Conservation (phyloP, 1,284 basidiomycete genomes). For the Agaricales sp. region DNA sequence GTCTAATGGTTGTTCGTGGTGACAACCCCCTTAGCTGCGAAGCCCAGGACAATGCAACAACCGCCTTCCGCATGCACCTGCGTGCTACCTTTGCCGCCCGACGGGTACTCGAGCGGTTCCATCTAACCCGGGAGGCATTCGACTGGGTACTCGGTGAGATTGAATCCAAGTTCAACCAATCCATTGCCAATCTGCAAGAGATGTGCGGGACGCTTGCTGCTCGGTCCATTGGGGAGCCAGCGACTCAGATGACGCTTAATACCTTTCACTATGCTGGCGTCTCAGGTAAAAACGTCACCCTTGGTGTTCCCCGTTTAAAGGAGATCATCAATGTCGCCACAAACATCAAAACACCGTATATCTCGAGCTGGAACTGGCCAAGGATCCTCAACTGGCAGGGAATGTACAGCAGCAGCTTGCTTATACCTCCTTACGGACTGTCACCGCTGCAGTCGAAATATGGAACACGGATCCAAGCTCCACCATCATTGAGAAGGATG, state of each 20-base stretch:
- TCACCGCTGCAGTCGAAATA: slow-evolving; percentile 94
- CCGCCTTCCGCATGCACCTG: slow-evolving; percentile 94
- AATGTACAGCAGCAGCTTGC: slow-evolving; percentile 88
- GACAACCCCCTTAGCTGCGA: slow-evolving; percentile 66
- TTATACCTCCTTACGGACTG: slow-evolving; percentile 89
- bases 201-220: too few species aligned
- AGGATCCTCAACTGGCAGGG: too few species aligned
- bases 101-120: slow-evolving; percentile 81
- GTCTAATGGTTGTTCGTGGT: slow-evolving; percentile 82
- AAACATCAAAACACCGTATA: slow-evolving; percentile 97
- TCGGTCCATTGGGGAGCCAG: too few species aligned
- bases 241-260: too few species aligned
- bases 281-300: slow-evolving; percentile 94
- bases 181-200: too few species aligned
- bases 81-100: too few species aligned
- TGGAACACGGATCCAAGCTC: slow-evolving; percentile 97
- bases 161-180: too few species aligned
- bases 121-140: slow-evolving; percentile 67
- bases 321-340: slow-evolving; percentile 99
- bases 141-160: too few species aligned
- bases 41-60: slow-evolving; percentile 83
- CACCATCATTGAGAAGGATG: too few species aligned
- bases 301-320: slow-evolving; percentile 95
- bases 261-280: slow-evolving; percentile 87
- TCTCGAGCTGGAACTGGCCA: slow-evolving; percentile 66